phyloP scores from a whole-genome alignment of 495 filamentous ascomycete species.

The Wilcoxina mikolae region DNA sequence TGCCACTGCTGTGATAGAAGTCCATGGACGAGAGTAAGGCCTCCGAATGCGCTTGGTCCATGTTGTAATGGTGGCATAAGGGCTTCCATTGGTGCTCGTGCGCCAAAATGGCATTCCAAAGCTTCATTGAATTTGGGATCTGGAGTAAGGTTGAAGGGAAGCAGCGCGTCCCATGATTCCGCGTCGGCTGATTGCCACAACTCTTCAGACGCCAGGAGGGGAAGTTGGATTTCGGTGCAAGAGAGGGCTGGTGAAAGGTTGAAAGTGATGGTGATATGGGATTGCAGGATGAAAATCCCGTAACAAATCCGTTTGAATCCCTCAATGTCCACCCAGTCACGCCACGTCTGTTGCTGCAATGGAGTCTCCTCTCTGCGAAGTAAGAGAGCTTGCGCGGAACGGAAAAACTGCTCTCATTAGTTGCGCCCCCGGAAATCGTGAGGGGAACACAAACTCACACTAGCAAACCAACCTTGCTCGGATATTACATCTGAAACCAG shows the following conservation, averaged over 20 bases:
- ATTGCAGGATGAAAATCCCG: slow-evolving; percentile 32
- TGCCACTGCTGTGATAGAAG: slow-evolving; percentile 5
- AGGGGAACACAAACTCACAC: background rate
- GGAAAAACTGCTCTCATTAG: slow-evolving; percentile 2
- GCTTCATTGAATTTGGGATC: slow-evolving; percentile 1
- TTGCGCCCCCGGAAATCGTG: background rate
- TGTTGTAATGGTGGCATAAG: background rate
- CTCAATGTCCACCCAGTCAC: slow-evolving; percentile 4
- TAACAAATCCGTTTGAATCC: slow-evolving; percentile 8
- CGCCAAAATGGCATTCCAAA: background rate
- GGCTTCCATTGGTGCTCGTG: background rate
- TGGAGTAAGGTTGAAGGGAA: background rate
- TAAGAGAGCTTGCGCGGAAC: background rate
- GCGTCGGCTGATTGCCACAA: background rate
- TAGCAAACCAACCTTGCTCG: background rate
- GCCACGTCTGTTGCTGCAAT: slow-evolving; percentile 2
- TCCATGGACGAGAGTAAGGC: slow-evolving; percentile 1
- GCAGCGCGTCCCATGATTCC: background rate
- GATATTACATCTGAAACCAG: background rate
- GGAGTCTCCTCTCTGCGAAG: slow-evolving; percentile 4
- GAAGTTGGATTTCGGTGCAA: background rate
- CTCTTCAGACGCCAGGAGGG: background rate
- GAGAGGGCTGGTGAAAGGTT: slow-evolving; percentile 40
- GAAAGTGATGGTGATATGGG: slow-evolving; percentile 41
- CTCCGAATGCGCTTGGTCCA: slow-evolving; percentile 5